phyloP scores from a whole-genome alignment of 2,329 filamentous ascomycete species.

The Tolypocladium guangdongense region DNA sequence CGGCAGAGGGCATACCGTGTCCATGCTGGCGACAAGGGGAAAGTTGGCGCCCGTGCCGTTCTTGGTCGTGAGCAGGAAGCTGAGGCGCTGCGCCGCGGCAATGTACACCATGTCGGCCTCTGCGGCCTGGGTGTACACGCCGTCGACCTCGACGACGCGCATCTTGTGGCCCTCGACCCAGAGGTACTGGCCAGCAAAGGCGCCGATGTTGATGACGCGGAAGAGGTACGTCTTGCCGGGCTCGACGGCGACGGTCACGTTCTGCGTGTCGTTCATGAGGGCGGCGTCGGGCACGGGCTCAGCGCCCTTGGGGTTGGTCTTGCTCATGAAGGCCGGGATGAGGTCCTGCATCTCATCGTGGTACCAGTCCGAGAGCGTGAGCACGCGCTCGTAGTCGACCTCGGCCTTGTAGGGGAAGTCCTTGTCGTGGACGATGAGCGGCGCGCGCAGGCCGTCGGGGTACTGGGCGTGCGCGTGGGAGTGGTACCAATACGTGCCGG shows the following conservation, averaged over 20 bases:
- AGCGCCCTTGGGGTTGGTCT: conserved; percentile 44
- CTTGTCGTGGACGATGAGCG: conserved; percentile 54
- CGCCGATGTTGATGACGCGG: conserved; percentile 61
- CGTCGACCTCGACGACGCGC: conserved; percentile 62
- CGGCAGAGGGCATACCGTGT: conserved; percentile 34
- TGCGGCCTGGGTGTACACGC: conserved; percentile 52
- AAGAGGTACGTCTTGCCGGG: conserved; percentile 64
- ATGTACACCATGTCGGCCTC: conserved; percentile 56
- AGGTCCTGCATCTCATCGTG: conserved; percentile 44
- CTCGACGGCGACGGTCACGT: conserved; percentile 46
- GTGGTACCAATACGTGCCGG: conserved; percentile 74
- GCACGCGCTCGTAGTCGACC: conserved; percentile 51
- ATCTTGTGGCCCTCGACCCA: conserved; percentile 60
- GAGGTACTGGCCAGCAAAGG: conserved; percentile 56
- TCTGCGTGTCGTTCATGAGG: conserved; percentile 60
- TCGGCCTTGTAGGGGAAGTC: conserved; percentile 43
- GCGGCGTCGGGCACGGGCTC: conserved; percentile 59
- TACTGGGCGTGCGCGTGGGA: conserved; percentile 58
- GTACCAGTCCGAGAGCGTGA: conserved; percentile 63
- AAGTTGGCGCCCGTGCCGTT: conserved; percentile 53
- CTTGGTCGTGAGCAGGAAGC: conserved; percentile 52
- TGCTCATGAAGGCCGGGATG: conserved; percentile 37
- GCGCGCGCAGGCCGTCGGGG: conserved; percentile 56
- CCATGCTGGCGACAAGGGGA: conserved; percentile 59
- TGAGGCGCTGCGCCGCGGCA: conserved; percentile 55